These are phyloP conservation scores for Mucor sp. DNA, from an alignment of 371 early-diverging fungal species.

Conservation along the genomic window DNA sequence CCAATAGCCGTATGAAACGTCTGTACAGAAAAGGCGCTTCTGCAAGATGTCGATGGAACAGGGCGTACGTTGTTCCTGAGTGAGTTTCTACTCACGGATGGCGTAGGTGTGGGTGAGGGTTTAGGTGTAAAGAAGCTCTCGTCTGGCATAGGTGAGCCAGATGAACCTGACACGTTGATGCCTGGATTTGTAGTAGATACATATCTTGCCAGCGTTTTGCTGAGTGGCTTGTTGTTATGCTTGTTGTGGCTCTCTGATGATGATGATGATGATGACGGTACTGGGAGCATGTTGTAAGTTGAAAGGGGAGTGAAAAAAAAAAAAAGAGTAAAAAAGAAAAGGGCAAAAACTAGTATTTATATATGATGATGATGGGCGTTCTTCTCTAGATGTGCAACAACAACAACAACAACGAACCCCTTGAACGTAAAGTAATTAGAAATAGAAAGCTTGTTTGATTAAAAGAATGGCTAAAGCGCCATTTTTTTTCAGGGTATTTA, in stretches of 20 bases:
- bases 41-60: constrained; percentile 20
- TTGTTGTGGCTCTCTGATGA: background rate
- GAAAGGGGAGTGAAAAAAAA: background rate
- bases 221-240: background rate
- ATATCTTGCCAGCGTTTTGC: background rate
- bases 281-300: background rate
- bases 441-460: background rate
- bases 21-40: constrained; percentile 18
- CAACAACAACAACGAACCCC: background rate
- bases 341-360: background rate
- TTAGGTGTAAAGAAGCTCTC: constrained; percentile 1
- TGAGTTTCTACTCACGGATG: constrained; percentile 9
- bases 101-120: constrained; percentile 12
- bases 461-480: background rate
- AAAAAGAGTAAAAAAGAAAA: background rate
- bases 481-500: background rate
- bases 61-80: constrained; percentile 7
- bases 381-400: background rate
- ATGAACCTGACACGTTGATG: background rate
- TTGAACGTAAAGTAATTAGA: background rate
- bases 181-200: background rate
- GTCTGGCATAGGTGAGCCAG: background rate
- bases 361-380: background rate
- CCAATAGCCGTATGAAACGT: constrained; percentile 27
- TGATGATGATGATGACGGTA: background rate